Evolutionary conservation across 2,329 filamentous ascomycete genomes (phyloP).

Genomic region (Scytalidium lignicola): DNA sequence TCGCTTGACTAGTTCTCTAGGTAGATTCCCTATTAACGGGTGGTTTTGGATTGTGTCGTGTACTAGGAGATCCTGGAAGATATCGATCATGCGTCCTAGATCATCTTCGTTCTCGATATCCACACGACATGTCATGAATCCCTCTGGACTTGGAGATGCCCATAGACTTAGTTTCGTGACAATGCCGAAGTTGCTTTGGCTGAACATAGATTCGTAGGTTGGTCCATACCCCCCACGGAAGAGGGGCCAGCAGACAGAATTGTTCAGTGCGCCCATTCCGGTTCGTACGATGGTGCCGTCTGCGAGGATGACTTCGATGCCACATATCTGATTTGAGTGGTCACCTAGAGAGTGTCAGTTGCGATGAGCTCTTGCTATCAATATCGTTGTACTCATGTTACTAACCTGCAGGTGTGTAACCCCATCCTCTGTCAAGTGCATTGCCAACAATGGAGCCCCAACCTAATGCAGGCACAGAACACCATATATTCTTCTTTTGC

Average conservation of each 20-base stretch:
- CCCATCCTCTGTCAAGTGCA: conserved; percentile 33
- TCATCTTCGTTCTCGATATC: conserved; percentile 41
- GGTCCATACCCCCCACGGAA: conserved; percentile 28
- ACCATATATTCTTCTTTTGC: conserved; percentile 39
- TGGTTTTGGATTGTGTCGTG: no score
- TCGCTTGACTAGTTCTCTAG: background rate
- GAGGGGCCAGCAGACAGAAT: conserved; percentile 33
- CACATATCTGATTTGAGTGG: no score
- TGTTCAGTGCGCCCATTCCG: conserved; percentile 36
- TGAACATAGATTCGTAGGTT: conserved; percentile 9
- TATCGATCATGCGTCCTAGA: conserved; percentile 38
- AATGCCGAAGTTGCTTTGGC: conserved; percentile 12
- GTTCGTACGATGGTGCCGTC: conserved; percentile 33
- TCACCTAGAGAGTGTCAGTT: no score
- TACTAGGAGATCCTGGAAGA: conserved; percentile 40
- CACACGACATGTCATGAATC: conserved; percentile 42
- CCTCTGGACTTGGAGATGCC: conserved; percentile 35
- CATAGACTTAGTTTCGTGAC: conserved; percentile 19
- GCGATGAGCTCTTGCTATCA: no score
- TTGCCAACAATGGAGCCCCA: conserved; percentile 42
- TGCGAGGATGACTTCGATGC: conserved; percentile 35
- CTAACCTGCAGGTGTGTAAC: conserved; percentile 33
- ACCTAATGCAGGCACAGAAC: conserved; percentile 42
- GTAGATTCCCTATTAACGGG: no score
- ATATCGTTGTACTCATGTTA: conserved; percentile 33